phyloP scores from a whole-genome alignment of 345 rosid genomes.

The Lepidium didymum region DNA sequence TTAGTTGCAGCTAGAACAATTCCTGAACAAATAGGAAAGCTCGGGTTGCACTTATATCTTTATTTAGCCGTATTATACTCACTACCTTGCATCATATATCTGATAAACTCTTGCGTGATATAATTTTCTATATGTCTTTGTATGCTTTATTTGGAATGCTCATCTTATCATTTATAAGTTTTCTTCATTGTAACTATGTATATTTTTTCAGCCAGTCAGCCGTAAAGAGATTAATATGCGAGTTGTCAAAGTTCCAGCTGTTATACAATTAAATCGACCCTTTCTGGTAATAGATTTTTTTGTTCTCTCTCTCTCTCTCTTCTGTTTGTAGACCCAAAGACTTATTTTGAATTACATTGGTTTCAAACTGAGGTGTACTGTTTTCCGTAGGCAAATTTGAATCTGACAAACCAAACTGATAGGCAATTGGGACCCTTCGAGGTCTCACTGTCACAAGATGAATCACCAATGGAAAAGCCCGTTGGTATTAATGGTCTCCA shows the following conservation, averaged over 20 bases:
- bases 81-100: constrained; percentile 10
- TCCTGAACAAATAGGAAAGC: constrained; percentile 13
- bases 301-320: neutral
- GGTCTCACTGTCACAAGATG: constrained; percentile 57
- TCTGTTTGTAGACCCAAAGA: neutral
- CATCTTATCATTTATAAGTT: neutral
- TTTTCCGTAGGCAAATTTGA: constrained; percentile 55
- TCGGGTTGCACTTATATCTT: neutral
- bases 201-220: constrained; percentile 43
- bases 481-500: constrained; percentile 79
- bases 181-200: neutral
- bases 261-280: constrained; percentile 58
- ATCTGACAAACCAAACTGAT: constrained; percentile 70
- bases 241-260: constrained; percentile 52
- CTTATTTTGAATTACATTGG: constrained; percentile 1
- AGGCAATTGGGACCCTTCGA: constrained; percentile 77
- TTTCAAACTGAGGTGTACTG: constrained; percentile 17
- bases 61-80: neutral
- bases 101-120: neutral
- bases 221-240: constrained; percentile 70
- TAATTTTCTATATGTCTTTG: neutral
- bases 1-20: constrained; percentile 1
- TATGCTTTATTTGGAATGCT: neutral
- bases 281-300: constrained; percentile 43
- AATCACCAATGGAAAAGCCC: constrained; percentile 48